Base-by-base conservation (phyloP, 495 filamentous ascomycete species). In the Amniculicola lignicola region DNA sequence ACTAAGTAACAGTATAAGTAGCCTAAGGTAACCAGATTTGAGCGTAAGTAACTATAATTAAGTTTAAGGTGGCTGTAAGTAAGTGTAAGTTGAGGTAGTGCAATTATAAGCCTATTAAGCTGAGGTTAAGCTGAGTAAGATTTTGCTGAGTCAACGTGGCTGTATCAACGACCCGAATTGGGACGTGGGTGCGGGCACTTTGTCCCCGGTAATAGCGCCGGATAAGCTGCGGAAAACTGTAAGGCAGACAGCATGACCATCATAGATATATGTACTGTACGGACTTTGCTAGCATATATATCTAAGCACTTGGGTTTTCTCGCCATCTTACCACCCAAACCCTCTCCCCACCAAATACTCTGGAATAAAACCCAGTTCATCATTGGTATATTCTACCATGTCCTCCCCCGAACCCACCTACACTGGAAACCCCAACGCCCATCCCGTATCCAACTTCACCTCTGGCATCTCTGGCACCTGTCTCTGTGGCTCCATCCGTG, bases 381-480 rank as follows among this genome's bases (percentile, higher is more conserved):
- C n/a, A n/a, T n/a, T n/a, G n/a, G n/a, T n/a, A n/a, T n/a, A n/a
- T n/a, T n/a, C n/a, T n/a, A n/a, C n/a, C n/a, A n/a, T n/a, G n/a
- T n/a, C n/a, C n/a, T n/a, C n/a, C n/a, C n/a, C n/a, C n/a, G n/a
- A n/a, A n/a, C n/a, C n/a, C n/a, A n/a, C n/a, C n/a, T n/a, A n/a
- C n/a, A n/a, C n/a, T n/a, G n/a, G n/a, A n/a, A n/a, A n/a, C n/a
- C n/a, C 66, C 24, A 67, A 65, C 11, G 12, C 27, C 33, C 61
- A 69, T 37, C 41, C 41, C 22, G 11, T 24, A 11, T 57, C 57
- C 35, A 25, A 53, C 12, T 66, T 69, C 51, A 7, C 54, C 22
- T 25, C 59, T 11, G 51, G 44, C 33, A 55, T 70, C 15, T 51
- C 61, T 11, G 72, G 69, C 10, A 66, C 67, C 19, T 76, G 72